Conservation (phyloP, 208 protist species). For the Wallacemonas sp. region DNA sequence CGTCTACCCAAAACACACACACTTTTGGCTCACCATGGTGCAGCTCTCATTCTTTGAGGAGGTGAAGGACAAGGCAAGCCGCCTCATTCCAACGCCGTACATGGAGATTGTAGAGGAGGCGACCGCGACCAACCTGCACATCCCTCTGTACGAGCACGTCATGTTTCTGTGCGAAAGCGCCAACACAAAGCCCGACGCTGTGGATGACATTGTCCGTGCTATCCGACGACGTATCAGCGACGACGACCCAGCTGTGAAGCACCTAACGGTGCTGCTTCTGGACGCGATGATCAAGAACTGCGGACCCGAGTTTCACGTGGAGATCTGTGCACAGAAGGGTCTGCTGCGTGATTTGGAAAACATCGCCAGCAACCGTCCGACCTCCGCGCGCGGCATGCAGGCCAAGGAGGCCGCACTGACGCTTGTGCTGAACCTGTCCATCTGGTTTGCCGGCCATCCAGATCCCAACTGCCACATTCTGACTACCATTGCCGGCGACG, state of each 20-base stretch:
- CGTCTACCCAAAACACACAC: too few relatives aligned
- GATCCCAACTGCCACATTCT: conserved; percentile 57
- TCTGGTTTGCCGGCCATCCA: conserved; percentile 81
- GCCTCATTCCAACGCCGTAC: conserved; percentile 71
- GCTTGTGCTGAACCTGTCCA: conserved; percentile 79
- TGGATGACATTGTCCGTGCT: conserved; percentile 73
- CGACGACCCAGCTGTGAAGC: conserved; percentile 62
- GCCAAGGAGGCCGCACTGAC: conserved; percentile 57
- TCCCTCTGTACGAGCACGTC: conserved; percentile 59
- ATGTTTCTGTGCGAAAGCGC: conserved; percentile 71
- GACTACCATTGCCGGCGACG: conserved; percentile 63
- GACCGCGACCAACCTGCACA: conserved; percentile 52
- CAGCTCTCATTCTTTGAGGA: conserved; percentile 74
- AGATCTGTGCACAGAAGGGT: conserved; percentile 73
- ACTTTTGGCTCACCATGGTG: too few relatives aligned
- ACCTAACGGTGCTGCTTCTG: conserved; percentile 66
- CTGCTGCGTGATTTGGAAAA: conserved; percentile 78
- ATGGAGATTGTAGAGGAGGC: conserved; percentile 84
- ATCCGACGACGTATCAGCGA: conserved; percentile 71
- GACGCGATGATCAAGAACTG: conserved; percentile 72
- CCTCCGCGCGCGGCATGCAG: conserved; percentile 42
- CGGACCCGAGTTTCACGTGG: conserved; percentile 45
- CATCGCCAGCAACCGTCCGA: conserved; percentile 45
- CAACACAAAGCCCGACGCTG: conserved; percentile 44
- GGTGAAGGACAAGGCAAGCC: conserved; percentile 64